Evolutionary conservation across 1,284 basidiomycete genomes (phyloP).

Genomic region (Cryptococcus deneoformans): DNA sequence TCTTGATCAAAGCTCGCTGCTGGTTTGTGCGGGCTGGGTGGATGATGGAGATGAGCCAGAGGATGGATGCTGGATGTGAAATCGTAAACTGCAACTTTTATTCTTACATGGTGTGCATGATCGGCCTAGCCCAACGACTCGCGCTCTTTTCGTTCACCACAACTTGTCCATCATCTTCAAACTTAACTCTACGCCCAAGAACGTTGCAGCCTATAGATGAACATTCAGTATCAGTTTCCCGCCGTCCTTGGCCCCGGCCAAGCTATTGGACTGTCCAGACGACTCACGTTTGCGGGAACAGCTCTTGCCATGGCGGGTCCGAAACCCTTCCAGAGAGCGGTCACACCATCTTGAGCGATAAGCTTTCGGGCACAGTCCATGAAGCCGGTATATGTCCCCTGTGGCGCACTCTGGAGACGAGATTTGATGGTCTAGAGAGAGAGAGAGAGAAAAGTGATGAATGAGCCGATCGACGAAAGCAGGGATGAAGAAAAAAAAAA

Average conservation of each 20-base stretch:
- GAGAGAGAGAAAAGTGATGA: neutral
- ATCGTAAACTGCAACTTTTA: no score
- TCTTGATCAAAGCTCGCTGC: no score
- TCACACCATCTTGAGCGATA: constrained; percentile 83
- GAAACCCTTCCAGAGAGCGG: constrained; percentile 94
- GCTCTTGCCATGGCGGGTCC: constrained; percentile 93
- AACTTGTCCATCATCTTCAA: constrained; percentile 48
- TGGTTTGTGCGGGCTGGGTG: no score
- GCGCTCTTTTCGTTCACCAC: constrained; percentile 23
- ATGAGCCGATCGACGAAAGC: no score
- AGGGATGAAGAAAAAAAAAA: constrained; percentile 1
- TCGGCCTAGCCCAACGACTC: neutral
- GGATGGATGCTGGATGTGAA: no score
- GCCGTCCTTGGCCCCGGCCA: neutral
- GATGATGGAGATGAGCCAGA: no score
- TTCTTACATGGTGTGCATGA: no score
- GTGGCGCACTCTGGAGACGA: constrained; percentile 92
- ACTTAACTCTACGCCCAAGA: constrained; percentile 50
- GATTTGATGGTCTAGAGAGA: constrained; percentile 82
- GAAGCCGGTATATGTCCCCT: constrained; percentile 91
- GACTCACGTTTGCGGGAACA: constrained; percentile 57
- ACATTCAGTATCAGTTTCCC: neutral
- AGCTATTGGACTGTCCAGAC: neutral
- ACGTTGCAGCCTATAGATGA: constrained; percentile 37
- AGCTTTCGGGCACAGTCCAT: constrained; percentile 91